Evolutionary conservation across 225 moss, liverwort and hornwort genomes (phyloP), one percentile per base, ranked within the genome.

Genomic region (Sphagnum tenellum): DNA sequence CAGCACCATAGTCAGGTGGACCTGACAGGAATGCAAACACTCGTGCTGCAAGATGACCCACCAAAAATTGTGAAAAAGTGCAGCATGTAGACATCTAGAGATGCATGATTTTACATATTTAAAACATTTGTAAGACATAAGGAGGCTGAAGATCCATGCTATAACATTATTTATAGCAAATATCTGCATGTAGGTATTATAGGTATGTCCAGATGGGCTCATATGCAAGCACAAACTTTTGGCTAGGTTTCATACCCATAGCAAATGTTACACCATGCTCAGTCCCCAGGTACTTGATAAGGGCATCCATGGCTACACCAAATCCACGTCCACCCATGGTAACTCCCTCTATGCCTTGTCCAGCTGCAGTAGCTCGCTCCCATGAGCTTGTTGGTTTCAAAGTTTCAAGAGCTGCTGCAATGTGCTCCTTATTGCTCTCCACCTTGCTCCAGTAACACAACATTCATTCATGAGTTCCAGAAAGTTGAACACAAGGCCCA

Each of bases 311-410:
- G 60, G 93, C 90, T 62, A 93, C 89, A 75, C 98, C 98, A 75
- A 98, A 98, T 67, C 98, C 98, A 61, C 98, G 93, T 57, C 98
- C 98, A 79, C 90, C 93, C 78, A 98, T 86, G 58, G 85, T 83
- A 48, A 82, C 79, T 71, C 98, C 98, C 73, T 98, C 92, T 50
- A 83, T 80, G 14, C 85, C 88, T 77, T 98, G 98, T 56, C 98
- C 98, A 52, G 98, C 98, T 76, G 98, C 98, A 60, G 93, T 98
- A 61, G 89, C 75, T 66, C 93, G 84, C 82, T 98, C 98, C 98
- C 98, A 98, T 61, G 98, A 93, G 75, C 98, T 93, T 12, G 98
- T 98, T 56, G 98, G 98, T 73, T 82, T 90, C 67, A 98, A 75
- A 50, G 98, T 93, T 74, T 98, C 98, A 49, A 98, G 79, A 55